These are phyloP conservation scores for Arachnopeziza araneosa DNA, from an alignment of 2,329 filamentous ascomycete genomes.

Conservation along the genomic window DNA sequence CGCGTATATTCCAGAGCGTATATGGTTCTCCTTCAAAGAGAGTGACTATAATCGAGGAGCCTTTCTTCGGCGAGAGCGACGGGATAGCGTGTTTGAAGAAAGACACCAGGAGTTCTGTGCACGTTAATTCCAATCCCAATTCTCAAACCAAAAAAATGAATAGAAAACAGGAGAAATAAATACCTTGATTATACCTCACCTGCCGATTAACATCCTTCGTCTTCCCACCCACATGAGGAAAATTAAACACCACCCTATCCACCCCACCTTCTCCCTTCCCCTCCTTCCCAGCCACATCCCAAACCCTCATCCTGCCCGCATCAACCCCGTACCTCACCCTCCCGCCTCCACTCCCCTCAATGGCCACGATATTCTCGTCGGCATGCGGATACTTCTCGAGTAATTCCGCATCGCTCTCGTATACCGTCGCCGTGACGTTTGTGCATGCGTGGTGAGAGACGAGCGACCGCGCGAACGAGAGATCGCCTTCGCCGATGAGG, in stretches of 20 bases:
- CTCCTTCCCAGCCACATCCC: constrained; percentile 15
- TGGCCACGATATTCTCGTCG: constrained; percentile 48
- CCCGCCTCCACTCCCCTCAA: constrained; percentile 39
- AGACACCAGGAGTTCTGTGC: constrained; percentile 56
- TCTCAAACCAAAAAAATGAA: too few relatives aligned
- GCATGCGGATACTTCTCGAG: constrained; percentile 70
- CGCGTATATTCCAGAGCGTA: constrained; percentile 88
- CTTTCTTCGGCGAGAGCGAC: constrained; percentile 42
- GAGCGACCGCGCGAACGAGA: constrained; percentile 69
- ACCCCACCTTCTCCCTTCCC: constrained; percentile 36
- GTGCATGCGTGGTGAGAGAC: constrained; percentile 60
- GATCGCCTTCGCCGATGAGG: constrained; percentile 73
- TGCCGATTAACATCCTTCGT: constrained; percentile 92
- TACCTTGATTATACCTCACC: constrained; percentile 77
- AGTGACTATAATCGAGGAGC: constrained; percentile 67
- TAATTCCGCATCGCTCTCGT: constrained; percentile 54
- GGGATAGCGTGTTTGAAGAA: constrained; percentile 56
- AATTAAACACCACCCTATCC: constrained; percentile 89
- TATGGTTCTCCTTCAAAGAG: constrained; percentile 94
- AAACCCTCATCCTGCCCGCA: constrained; percentile 57
- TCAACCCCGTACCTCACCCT: constrained; percentile 59
- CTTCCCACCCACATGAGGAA: constrained; percentile 91
- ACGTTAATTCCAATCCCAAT: neutral
- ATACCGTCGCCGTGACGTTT: constrained; percentile 63
- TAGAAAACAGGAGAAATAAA: neutral